Base-by-base conservation (phyloP, 1,139 yeast genomes). In the Protomyces gravidus region DNA sequence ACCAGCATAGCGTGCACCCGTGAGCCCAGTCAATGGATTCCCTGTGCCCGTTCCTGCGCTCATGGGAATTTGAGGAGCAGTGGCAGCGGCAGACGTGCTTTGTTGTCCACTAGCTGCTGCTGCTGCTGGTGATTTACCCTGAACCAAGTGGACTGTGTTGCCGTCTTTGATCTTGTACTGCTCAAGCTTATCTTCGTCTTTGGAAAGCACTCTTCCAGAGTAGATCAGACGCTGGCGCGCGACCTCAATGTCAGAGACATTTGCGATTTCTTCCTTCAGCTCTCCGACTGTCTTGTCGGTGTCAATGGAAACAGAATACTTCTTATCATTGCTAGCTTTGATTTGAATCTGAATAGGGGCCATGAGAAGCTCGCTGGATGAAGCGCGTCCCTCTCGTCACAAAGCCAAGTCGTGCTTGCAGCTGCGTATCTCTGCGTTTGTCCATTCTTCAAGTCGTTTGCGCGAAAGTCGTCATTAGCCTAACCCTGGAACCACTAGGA, bases 1-100 rank as follows among this genome's bases (percentile, higher is more conserved):
- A 1, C 98, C 98, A 1, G 97, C 97, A 69, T 89, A 92, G 60
- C 97, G 81, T 1, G 97, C 97, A 46, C 96, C 94, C 0, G 97
- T 90, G 67, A 92, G 76, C 65, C 86, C 96, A 5, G 96, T 92
- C 66, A 92, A 76, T 27, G 96, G 95, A 71, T 92, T 89, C 72
- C 86, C 88, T 0, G 95, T 81, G 13, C 94, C 94, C 65, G 83
- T 86, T 2, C 98, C 98, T 1, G 97, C 81, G 2, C 96, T 83
- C 62, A 92, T 79, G 3, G 58, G 58, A 68, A 84, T 87, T 21
- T 84, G 73, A 15, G 96, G 96, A 17, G 32, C 21, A 21, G 47
- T 25, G 3, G 46, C 27, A 19, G 83, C 84, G 5, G 72, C 61
- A 15, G 68, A 60, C n/a, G 67, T 50, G 4, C 67, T 59, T 5